Evolutionary conservation across 2,329 filamentous ascomycete genomes (phyloP).

Genomic region (Metarhizium guizhouense): DNA sequence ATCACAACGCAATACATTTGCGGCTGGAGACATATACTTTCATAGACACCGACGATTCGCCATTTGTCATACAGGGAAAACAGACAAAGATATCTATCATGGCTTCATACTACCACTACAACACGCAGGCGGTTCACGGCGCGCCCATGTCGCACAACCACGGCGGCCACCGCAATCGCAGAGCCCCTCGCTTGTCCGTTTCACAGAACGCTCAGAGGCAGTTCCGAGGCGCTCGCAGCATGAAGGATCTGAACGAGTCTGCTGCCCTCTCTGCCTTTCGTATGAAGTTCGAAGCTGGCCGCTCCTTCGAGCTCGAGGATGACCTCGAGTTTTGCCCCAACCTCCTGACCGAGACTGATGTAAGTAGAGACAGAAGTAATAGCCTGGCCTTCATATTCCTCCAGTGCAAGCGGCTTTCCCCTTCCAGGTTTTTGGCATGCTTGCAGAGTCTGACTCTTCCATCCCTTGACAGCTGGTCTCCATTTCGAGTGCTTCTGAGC

Average conservation of each 20-base stretch:
- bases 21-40: slow-evolving; percentile 1
- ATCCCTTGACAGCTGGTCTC: slow-evolving; percentile 62
- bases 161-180: slow-evolving; percentile 67
- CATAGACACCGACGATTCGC: neutral
- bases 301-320: slow-evolving; percentile 92
- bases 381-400: neutral
- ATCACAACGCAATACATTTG: neutral
- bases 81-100: slow-evolving; percentile 26
- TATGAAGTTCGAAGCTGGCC: slow-evolving; percentile 78
- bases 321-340: slow-evolving; percentile 93
- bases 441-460: slow-evolving; percentile 22
- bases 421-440: neutral
- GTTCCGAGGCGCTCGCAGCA: slow-evolving; percentile 73
- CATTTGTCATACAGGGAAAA: slow-evolving; percentile 5
- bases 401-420: slow-evolving; percentile 8
- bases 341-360: slow-evolving; percentile 87
- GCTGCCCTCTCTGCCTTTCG: slow-evolving; percentile 70
- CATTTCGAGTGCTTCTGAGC: slow-evolving; percentile 87
- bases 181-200: slow-evolving; percentile 70
- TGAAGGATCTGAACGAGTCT: slow-evolving; percentile 79
- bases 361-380: slow-evolving; percentile 39
- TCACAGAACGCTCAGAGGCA: slow-evolving; percentile 80
- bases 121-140: slow-evolving; percentile 48
- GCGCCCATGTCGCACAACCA: slow-evolving; percentile 62
- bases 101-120: slow-evolving; percentile 57